Conservation (phyloP, 2,329 filamentous ascomycete species). For the Diaporthe amygdali region DNA sequence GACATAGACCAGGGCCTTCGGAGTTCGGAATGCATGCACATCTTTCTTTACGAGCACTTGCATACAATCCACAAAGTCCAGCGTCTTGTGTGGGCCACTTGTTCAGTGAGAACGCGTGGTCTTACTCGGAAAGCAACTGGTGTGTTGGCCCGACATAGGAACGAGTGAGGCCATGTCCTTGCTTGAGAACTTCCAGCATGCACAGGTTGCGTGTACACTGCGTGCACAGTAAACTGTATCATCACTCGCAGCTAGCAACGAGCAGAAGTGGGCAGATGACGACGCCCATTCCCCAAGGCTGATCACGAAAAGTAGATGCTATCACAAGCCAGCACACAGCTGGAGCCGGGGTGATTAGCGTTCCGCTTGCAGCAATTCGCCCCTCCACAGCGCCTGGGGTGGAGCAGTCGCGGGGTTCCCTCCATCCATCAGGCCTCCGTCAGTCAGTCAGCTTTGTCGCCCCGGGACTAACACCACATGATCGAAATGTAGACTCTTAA, state of each 20-base stretch:
- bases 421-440: conserved; percentile 11
- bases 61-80: not conserved
- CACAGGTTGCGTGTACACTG: not conserved
- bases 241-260: not conserved
- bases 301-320: not conserved
- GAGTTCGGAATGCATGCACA: conserved; percentile 3
- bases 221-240: not conserved
- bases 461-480: conserved; percentile 9
- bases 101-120: conserved; percentile 11
- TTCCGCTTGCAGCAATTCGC: conserved; percentile 7
- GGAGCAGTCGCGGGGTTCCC: conserved; percentile 11
- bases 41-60: not conserved
- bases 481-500: not conserved
- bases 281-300: not conserved
- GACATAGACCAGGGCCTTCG: not conserved
- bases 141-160: not conserved
- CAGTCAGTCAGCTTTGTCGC: conserved; percentile 15
- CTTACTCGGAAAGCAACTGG: not conserved
- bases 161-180: not conserved
- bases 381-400: conserved; percentile 3
- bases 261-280: not conserved
- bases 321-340: conserved; percentile 4
- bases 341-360: conserved; percentile 10
- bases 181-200: not conserved
- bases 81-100: not conserved